Conservation (phyloP, 768 basidiomycete genomes). For the Trametes cinnabarina region DNA sequence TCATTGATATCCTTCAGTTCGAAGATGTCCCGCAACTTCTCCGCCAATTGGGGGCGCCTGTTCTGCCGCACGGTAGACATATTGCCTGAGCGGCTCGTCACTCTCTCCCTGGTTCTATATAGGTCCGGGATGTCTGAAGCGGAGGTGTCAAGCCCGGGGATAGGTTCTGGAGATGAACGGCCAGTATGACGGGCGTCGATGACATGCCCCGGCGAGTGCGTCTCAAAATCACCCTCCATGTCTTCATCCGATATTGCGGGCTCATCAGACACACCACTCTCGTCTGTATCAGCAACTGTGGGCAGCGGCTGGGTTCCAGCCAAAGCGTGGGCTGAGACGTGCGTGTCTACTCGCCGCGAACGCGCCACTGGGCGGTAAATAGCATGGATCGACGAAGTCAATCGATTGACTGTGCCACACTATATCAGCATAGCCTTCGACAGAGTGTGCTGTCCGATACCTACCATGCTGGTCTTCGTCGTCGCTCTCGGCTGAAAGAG, state of each 20-base stretch:
- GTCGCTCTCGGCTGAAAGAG: constrained; percentile 58
- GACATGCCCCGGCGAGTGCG: constrained; percentile 30
- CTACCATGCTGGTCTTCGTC: constrained; percentile 51
- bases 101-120: constrained; percentile 10
- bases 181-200: constrained; percentile 1
- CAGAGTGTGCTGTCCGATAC: neutral
- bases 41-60: constrained; percentile 71
- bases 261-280: constrained; percentile 34
- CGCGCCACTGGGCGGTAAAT: constrained; percentile 81
- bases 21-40: constrained; percentile 88
- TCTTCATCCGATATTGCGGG: constrained; percentile 48
- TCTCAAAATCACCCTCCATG: constrained; percentile 59
- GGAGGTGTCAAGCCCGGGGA: constrained; percentile 18
- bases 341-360: constrained; percentile 44
- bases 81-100: constrained; percentile 41
- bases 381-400: constrained; percentile 86
- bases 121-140: constrained; percentile 5
- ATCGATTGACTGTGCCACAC: constrained; percentile 37
- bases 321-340: constrained; percentile 17
- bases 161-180: constrained; percentile 16
- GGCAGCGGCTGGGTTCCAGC: constrained; percentile 23
- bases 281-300: constrained; percentile 31
- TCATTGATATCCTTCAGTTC: constrained; percentile 78
- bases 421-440: neutral
- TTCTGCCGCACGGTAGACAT: constrained; percentile 70